Percentiles rank a stretch among this genome's conserved stretches.
Conservation (phyloP, 2,329 filamentous ascomycete genomes). For the Lojkania enalia region DNA sequence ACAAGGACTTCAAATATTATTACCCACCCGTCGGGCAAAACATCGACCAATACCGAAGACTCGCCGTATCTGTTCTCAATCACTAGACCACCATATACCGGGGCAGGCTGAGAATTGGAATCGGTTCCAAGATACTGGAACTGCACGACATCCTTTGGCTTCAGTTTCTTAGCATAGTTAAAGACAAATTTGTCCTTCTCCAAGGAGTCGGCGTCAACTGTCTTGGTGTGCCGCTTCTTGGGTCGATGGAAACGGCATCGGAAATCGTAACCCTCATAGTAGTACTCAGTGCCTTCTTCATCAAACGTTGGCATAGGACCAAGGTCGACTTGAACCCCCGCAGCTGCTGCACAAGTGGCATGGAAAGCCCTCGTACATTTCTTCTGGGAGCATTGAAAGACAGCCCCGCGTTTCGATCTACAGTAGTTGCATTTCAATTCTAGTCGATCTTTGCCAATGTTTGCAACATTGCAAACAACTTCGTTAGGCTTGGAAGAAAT, state of each 20-base stretch:
- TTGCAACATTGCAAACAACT: conserved; percentile 74
- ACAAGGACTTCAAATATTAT: conserved; percentile 1
- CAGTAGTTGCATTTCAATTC: conserved; percentile 95
- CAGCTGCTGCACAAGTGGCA: conserved; percentile 88
- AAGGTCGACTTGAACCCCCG: conserved; percentile 88
- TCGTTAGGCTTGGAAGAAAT: conserved; percentile 74
- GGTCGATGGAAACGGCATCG: conserved; percentile 92
- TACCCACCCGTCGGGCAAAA: conserved; percentile 81
- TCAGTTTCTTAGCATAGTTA: conserved; percentile 68
- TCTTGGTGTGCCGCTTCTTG: conserved; percentile 84
- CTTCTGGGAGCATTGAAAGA: conserved; percentile 94
- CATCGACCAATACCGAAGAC: conserved; percentile 74
- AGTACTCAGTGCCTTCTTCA: conserved; percentile 90
- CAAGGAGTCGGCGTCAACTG: conserved; percentile 67
- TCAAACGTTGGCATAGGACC: conserved; percentile 83
- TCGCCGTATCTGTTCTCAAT: conserved; percentile 80
- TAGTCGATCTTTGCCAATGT: conserved; percentile 81
- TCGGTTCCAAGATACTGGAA: conserved; percentile 75
- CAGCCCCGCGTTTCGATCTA: conserved; percentile 90
- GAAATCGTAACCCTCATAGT: conserved; percentile 88
- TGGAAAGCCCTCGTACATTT: conserved; percentile 95
- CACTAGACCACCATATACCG: conserved; percentile 84
- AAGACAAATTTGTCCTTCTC: conserved; percentile 71
- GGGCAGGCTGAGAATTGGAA: background rate
- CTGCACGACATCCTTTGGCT: conserved; percentile 78